Base-by-base conservation (phyloP, 345 rosid genomes). In the Mercurialis annua region DNA sequence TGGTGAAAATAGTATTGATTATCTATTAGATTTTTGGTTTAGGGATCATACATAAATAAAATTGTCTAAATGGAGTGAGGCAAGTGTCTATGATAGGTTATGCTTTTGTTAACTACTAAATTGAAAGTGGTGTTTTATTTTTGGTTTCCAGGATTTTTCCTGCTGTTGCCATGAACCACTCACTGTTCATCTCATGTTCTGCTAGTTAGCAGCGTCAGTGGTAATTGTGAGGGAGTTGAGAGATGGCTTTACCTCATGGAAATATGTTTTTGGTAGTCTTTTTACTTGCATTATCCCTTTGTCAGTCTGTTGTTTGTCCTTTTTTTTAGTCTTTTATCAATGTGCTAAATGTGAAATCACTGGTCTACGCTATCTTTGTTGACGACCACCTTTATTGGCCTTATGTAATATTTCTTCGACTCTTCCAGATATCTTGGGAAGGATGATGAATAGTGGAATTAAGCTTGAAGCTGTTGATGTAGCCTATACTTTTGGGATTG, bases 391-490 rank as follows among this genome's bases (percentile, higher is more conserved):
- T 2, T 64, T 56, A 11, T 24, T 31, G 63, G 47, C 29, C 62
- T 66, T 23, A 17, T 55, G 11, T 21, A 10, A 24, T 72, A 27
- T 65, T 49, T 72, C 7, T 52, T 61, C 30, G 62, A 63, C 54
- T 64, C 46, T 74, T 50, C 57, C 83, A 90, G 97, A 71, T 69
- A 70, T 89, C 49, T 70, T 87, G 64, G 81, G 78, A 64, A 69
- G 66, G 73, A 75, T 79, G 85, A 77, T 76, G 75, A 85, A 75
- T 80, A 78, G 67, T 55, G 83, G 85, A 55, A 71, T 73, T 81
- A 79, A 75, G 69, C 62, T 83, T n/a, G 83, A 89, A 67, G 92
- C 96, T 64, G 77, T 86, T 57, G 90, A 89, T 69, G 61, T 86
- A 62, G 83, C 83, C 55, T 71, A 62, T 46, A 72, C 76, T 66